Evolutionary conservation across 1,139 yeast species (phyloP).

Genomic region (Candida pseudoviswanathii): DNA sequence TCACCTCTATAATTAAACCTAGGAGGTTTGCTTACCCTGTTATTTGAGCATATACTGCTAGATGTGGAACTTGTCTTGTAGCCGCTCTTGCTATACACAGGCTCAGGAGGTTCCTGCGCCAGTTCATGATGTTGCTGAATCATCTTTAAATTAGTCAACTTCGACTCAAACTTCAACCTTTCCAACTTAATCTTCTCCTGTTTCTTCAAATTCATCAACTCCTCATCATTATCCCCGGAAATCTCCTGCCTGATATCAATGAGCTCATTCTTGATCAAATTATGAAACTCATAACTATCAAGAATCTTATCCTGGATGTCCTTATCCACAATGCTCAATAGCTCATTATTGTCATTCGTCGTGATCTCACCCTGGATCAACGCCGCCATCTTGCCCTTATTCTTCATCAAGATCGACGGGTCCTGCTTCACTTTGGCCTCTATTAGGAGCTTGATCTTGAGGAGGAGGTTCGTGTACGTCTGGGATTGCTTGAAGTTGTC

Average conservation of each 20-base stretch:
- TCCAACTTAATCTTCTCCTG: conserved; percentile 15
- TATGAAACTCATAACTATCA: conserved; percentile 46
- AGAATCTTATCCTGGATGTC: conserved; percentile 50
- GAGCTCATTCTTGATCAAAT: conserved; percentile 32
- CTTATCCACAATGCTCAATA: conserved; percentile 43
- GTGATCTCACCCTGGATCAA: conserved; percentile 53
- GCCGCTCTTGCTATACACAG: conserved; percentile 2
- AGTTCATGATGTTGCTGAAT: conserved; percentile 13
- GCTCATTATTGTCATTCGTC: conserved; percentile 16
- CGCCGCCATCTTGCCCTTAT: conserved; percentile 55
- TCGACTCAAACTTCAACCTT: conserved; percentile 13
- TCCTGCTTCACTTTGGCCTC: conserved; percentile 51
- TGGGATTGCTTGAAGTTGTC: conserved; percentile 48
- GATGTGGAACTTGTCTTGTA: conserved; percentile 1
- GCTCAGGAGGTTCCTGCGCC: background rate
- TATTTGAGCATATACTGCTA: conserved; percentile 24
- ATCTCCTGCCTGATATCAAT: conserved; percentile 36
- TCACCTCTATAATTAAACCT: conserved; percentile 26
- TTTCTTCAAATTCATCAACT: conserved; percentile 25
- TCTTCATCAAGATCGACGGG: conserved; percentile 50
- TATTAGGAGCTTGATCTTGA: conserved; percentile 46
- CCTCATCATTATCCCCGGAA: conserved; percentile 45
- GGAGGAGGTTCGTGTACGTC: conserved; percentile 43
- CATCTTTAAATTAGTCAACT: conserved; percentile 57
- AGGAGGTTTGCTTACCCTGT: conserved; percentile 33